A percentile compares a stretch with the other conserved stretches of the same genome.
phyloP scores from a whole-genome alignment of 306 rosid species.

The Quercus berberidifolia region DNA sequence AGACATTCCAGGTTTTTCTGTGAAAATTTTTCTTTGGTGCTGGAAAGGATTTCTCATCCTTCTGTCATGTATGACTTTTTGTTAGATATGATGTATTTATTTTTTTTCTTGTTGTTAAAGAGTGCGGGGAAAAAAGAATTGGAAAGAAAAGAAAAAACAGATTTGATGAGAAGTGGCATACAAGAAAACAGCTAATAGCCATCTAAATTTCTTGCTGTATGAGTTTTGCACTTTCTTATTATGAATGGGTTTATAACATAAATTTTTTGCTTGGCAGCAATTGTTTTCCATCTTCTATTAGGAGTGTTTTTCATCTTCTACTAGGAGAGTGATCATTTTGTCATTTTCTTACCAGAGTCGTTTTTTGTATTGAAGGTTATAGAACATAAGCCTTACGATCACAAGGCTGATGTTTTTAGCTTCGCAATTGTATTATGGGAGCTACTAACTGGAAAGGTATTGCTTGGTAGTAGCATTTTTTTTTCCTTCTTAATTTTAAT shows the following conservation, averaged over 20 bases:
- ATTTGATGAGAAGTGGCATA: background rate
- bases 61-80: background rate
- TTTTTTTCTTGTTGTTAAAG: background rate
- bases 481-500: background rate
- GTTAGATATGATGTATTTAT: background rate
- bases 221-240: background rate
- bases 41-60: background rate
- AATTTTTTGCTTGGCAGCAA: constrained; percentile 7
- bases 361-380: constrained; percentile 87
- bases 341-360: constrained; percentile 51
- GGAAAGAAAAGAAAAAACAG: background rate
- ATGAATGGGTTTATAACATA: background rate
- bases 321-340: constrained; percentile 28
- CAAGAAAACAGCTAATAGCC: background rate
- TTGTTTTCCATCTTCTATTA: background rate
- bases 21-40: background rate
- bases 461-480: constrained; percentile 7
- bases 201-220: constrained; percentile 1
- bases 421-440: constrained; percentile 95
- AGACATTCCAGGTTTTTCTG: no score
- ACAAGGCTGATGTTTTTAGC: constrained; percentile 98
- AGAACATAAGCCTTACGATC: constrained; percentile 97
- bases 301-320: background rate
- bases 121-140: background rate
- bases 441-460: constrained; percentile 90